Evolutionary conservation across 257 asterid genomes (phyloP).

Genomic region (Buddleja alternifolia): DNA sequence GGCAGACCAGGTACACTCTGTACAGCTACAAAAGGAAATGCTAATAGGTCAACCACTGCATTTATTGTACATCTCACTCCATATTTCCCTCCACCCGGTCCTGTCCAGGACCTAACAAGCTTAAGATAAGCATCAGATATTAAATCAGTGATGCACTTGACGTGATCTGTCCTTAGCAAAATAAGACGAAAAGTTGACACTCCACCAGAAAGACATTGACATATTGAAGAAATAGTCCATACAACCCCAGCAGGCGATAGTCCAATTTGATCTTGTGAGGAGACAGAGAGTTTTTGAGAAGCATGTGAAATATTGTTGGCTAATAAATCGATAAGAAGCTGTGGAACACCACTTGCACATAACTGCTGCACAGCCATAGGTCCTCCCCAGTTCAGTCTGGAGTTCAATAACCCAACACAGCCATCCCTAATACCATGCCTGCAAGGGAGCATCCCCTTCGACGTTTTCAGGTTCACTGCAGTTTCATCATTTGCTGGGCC

Average conservation of each 20-base stretch:
- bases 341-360: constrained; percentile 95
- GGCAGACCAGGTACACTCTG: constrained; percentile 84
- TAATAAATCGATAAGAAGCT: constrained; percentile 85
- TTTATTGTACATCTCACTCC: constrained; percentile 81
- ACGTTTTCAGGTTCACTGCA: constrained; percentile 38
- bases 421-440: constrained; percentile 95
- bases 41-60: constrained; percentile 81
- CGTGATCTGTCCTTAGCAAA: constrained; percentile 69
- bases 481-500: constrained; percentile 58
- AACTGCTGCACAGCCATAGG: constrained; percentile 95
- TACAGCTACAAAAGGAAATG: constrained; percentile 92
- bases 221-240: constrained; percentile 86
- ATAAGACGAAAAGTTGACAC: constrained; percentile 83
- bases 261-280: constrained; percentile 61
- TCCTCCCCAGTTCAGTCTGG: constrained; percentile 95
- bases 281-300: constrained; percentile 43
- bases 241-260: constrained; percentile 85
- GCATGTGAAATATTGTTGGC: constrained; percentile 50
- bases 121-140: constrained; percentile 77
- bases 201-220: constrained; percentile 96
- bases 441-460: constrained; percentile 69
- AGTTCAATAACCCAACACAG: constrained; percentile 81
- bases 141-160: constrained; percentile 70
- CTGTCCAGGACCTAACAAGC: constrained; percentile 74
- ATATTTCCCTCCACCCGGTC: constrained; percentile 91